Evolutionary conservation across 768 basidiomycete species (phyloP).

Genomic region (Pisolithus tinctorius): DNA sequence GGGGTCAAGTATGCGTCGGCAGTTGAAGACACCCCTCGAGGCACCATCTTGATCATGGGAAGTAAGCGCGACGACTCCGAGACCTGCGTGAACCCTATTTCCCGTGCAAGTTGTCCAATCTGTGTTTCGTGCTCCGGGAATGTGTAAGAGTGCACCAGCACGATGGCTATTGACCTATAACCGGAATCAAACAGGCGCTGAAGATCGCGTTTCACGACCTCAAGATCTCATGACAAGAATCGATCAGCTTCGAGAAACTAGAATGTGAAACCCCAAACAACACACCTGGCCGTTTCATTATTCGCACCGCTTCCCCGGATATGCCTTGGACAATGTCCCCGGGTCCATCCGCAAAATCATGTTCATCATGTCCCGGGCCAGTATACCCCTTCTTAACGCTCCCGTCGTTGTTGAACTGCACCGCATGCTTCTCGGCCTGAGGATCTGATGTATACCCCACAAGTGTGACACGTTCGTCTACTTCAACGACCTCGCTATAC

Average conservation of each 20-base stretch:
- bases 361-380: slow-evolving; percentile 72
- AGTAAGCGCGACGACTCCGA: slow-evolving; percentile 84
- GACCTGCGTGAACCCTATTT: slow-evolving; percentile 84
- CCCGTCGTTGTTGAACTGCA: slow-evolving; percentile 72
- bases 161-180: slow-evolving; percentile 83
- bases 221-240: slow-evolving; percentile 36
- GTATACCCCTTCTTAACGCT: slow-evolving; percentile 60
- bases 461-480: slow-evolving; percentile 90
- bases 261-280: not conserved
- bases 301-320: slow-evolving; percentile 84
- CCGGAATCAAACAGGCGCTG: slow-evolving; percentile 70
- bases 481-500: slow-evolving; percentile 58
- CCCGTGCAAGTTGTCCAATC: slow-evolving; percentile 66
- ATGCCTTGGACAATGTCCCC: slow-evolving; percentile 77
- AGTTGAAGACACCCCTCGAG: slow-evolving; percentile 85
- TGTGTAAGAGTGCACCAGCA: slow-evolving; percentile 89
- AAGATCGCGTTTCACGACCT: slow-evolving; percentile 51
- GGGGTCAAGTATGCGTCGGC: slow-evolving; percentile 96
- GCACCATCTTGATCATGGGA: slow-evolving; percentile 94
- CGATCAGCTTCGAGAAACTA: slow-evolving; percentile 2
- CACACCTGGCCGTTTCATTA: slow-evolving; percentile 67
- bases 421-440: slow-evolving; percentile 62
- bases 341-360: slow-evolving; percentile 66
- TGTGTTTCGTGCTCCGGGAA: slow-evolving; percentile 78
- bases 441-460: slow-evolving; percentile 93